Evolutionary conservation across 371 early-diverging fungal species (phyloP), one percentile per base, ranked within the genome.

Genomic region (Funneliformis caledonium): DNA sequence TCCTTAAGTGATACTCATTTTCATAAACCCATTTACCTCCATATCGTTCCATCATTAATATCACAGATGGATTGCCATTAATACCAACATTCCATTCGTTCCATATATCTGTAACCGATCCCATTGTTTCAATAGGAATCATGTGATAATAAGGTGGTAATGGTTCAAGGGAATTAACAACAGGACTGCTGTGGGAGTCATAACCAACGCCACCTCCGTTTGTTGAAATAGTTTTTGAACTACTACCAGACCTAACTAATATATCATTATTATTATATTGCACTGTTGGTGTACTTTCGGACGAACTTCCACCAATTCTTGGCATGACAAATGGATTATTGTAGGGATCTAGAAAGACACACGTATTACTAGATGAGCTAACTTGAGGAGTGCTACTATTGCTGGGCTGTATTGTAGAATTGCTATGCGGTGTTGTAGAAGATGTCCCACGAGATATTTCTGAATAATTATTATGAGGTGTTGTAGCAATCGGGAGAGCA

Each of bases 61-160:
- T 22, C 26, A 76, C 45, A 5, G 76, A 76, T 33, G 76, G 62
- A 76, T 76, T 61, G 12, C 76, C 76, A 61, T 76, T 43, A 26
- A 76, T 4, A 8, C 76, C 76, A 14, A 4, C 37, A 37, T 16
- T 56, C 76, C 76, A 76, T 43, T 76, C 76, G 61, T 76, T 76
- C 76, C 76, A 76, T n/a, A 76, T 61, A 76, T 76, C 76, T 22
- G 12, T 26, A n/a, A 76, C 76, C 5, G 61, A 37, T 12, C 37
- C 22, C 16, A 76, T 10, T 37, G 76, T 22, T 9, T 43, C 61
- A 22, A 76, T 26, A 37, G 61, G 61, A 42, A 16, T 62, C 16
- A 50, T 12, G n/a, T 61, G 45, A 76, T 76, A 76, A 65, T 37
- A 37, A 22, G 37, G 67, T 65, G 42, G 16, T 16, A 31, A 33